Base-by-base conservation (phyloP, 2,329 filamentous ascomycete species). In the Colletotrichum musae region DNA sequence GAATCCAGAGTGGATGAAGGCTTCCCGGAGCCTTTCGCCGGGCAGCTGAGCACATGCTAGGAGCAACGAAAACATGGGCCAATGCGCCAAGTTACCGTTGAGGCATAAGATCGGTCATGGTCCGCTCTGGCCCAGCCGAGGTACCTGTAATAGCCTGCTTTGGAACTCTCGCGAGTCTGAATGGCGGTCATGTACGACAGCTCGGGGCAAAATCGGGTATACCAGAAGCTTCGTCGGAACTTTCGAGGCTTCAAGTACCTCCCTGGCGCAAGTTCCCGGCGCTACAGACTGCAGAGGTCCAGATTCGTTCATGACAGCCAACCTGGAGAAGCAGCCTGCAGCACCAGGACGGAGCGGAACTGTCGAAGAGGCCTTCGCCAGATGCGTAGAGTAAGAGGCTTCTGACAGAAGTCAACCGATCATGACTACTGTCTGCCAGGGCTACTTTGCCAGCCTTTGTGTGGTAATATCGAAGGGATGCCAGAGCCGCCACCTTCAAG, bases 71-170 rank as follows among this genome's bases (percentile, higher is more conserved):
- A 36, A 6, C 18, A 21, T 32, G 57, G 15, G 18, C n/a, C 45
- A 56, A 50, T 56, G 36, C 36, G 51, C 24, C 58, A 45, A 64
- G n/a, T 9, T 68, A 10, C n/a, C 24, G 39, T 45, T 39, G 32
- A 63, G 36, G 28, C 21, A 36, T 16, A 26, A 15, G 24, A 36
- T 32, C 64, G 26, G 45, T 9, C 43, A 43, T 36, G 36, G 24
- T 39, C 15, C 26, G 58, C 52, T 51, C 43, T 24, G n/a, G 32
- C 6, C 51, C n/a, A 12, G 28, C n/a, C 10, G 9, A 12, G 21
- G 16, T 24, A 51, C 4, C 21, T 18, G 32, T 43, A n/a, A 43
- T 51, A 43, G 43, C 26, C 32, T 21, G 32, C 6, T 45, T 21
- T 15, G 43, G n/a, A 48, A 6, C 9, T 45, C 28, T 56, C 26